Base-by-base conservation (phyloP, 2,329 filamentous ascomycete genomes). In the Diaporthe sp. region DNA sequence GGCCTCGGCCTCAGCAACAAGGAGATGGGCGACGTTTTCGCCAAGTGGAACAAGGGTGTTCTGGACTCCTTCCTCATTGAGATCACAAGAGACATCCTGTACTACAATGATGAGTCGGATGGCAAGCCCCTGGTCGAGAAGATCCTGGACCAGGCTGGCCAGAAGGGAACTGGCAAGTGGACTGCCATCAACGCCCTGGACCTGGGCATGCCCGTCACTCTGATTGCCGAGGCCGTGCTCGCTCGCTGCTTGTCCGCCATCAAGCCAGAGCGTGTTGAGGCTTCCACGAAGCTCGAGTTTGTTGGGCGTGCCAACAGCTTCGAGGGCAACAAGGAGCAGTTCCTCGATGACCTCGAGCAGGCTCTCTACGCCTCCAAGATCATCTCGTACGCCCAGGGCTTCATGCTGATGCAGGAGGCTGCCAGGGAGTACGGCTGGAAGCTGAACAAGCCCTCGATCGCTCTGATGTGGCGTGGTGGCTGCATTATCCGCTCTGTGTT, bases 111-210 rank as follows among this genome's bases (percentile, higher is more conserved):
- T 82, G 96, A 98, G 71, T 19, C 65, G 49, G 96, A 98, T 82
- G 95, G 94, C 83, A 92, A 90, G 77, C 90, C 97, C 67, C 93
- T 99, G 76, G 94, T 99, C 77, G 97, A 99, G 92, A 99, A 98
- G 93, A 98, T 99, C 82, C 91, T 98, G 79, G 97, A 99, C 90
- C 94, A 96, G 88, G 97, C 97, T 83, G 97, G 97, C 81, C 97
- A 99, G 91, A 99, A 99, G 91, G 97, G 97, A 88, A 98, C 97
- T 81, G 97, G 97, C 88, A 98, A 99, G 92, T 99, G 97, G 97
- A 99, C 97, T 80, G 96, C 97, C 83, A 97, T 99, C 89, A 99
- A 99, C 88, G 96, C 97, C 79, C 93, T 99, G 77, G 97, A 99
- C 86, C 94, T 99, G 78, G 97, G 97, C 83, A 98, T 98, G 95